Evolutionary conservation across 1,284 basidiomycete genomes (phyloP).

Genomic region (Phellinidium pouzarii): DNA sequence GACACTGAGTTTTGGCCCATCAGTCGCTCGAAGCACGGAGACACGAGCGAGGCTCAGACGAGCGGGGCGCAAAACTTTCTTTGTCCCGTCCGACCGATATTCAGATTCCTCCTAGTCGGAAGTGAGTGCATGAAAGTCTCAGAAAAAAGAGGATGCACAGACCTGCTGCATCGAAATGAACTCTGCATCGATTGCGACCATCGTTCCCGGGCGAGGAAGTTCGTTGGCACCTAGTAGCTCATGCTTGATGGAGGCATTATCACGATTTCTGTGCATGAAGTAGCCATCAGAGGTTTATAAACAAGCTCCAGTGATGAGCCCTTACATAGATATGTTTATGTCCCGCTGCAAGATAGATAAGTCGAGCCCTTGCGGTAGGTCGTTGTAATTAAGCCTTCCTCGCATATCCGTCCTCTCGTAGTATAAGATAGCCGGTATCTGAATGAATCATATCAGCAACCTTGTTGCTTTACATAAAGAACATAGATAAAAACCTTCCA

Average conservation of each 20-base stretch:
- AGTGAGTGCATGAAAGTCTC: background rate
- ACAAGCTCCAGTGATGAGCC: constrained; percentile 5
- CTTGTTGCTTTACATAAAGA: background rate
- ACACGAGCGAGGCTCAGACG: constrained; percentile 91
- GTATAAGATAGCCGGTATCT: constrained; percentile 88
- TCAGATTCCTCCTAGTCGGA: constrained; percentile 81
- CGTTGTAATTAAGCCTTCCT: constrained; percentile 54
- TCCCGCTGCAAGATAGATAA: constrained; percentile 76
- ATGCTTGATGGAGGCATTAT: constrained; percentile 71
- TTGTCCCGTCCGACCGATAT: constrained; percentile 89
- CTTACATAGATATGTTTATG: constrained; percentile 79
- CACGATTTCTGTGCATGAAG: constrained; percentile 59
- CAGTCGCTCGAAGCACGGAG: constrained; percentile 79
- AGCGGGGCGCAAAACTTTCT: constrained; percentile 87
- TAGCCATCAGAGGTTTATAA: background rate
- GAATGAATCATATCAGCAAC: background rate
- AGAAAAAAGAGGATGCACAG: constrained; percentile 15
- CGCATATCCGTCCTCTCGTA: constrained; percentile 71
- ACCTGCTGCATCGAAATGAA: constrained; percentile 96
- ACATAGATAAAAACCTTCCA: constrained; percentile 70
- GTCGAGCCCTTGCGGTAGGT: constrained; percentile 66
- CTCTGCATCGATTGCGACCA: constrained; percentile 95
- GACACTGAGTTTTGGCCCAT: constrained; percentile 69
- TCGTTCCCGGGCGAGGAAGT: constrained; percentile 77
- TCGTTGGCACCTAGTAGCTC: constrained; percentile 69